A percentile compares a stretch with the other conserved stretches of the same genome.
Evolutionary conservation across 768 basidiomycete species (phyloP).

Genomic region (Chiua virens): DNA sequence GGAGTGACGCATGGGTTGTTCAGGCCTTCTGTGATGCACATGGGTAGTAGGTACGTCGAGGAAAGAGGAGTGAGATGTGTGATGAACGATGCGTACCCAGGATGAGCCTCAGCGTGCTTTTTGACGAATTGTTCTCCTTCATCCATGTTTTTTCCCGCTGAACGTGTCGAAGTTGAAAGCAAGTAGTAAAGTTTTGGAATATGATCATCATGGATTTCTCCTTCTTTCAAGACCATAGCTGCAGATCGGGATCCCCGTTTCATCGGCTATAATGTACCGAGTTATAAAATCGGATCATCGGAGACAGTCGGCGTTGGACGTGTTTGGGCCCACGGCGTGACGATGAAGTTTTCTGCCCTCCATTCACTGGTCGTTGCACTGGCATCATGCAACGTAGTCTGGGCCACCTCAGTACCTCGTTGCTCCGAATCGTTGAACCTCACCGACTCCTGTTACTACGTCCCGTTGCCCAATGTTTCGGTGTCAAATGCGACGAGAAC

Average conservation of each 20-base stretch:
- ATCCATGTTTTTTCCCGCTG: too few species aligned
- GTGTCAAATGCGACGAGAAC: slow-evolving; percentile 17
- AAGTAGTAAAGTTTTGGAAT: too few species aligned
- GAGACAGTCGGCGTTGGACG: too few species aligned
- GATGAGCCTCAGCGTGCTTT: slow-evolving; percentile 12
- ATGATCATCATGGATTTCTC: too few species aligned
- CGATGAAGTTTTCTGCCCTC: slow-evolving; percentile 1
- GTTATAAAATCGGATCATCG: too few species aligned
- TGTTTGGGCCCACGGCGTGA: too few species aligned
- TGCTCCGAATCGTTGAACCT: background rate
- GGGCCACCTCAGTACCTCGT: background rate
- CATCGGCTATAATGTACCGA: too few species aligned
- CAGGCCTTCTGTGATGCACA: too few species aligned
- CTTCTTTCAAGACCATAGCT: too few species aligned
- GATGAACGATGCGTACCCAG: slow-evolving; percentile 27
- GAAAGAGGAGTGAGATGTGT: slow-evolving; percentile 15
- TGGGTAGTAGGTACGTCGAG: too few species aligned
- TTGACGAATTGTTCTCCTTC: slow-evolving; percentile 1
- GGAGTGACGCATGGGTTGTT: slow-evolving; percentile 47
- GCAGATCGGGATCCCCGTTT: too few species aligned
- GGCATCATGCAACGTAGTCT: background rate
- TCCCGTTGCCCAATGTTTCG: slow-evolving; percentile 12
- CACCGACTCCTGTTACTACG: slow-evolving; percentile 12
- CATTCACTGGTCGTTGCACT: background rate
- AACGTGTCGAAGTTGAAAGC: too few species aligned